These are phyloP conservation scores for Xylaria cubensis DNA, from an alignment of 495 filamentous ascomycete genomes.

Conservation along the genomic window DNA sequence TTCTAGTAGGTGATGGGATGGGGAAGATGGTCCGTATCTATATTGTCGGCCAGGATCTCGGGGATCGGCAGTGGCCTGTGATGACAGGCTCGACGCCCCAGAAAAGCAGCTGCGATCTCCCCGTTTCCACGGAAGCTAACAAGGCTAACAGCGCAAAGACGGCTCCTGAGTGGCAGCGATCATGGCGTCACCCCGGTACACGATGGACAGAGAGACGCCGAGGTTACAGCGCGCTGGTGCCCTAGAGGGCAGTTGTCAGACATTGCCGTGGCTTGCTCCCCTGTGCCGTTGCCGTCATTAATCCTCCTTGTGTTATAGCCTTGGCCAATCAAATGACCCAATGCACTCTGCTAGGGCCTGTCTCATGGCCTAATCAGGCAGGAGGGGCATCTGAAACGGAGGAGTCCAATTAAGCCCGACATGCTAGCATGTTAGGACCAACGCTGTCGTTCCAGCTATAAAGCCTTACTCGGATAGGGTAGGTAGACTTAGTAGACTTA, in stretches of 20 bases:
- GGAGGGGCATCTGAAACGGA: constrained; percentile 26
- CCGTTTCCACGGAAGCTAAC: constrained; percentile 6
- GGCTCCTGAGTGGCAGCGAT: not conserved
- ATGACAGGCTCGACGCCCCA: constrained; percentile 12
- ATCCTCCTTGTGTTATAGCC: constrained; percentile 1
- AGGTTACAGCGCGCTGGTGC: constrained; percentile 24
- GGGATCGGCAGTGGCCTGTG: constrained; percentile 23
- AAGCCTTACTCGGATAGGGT: constrained; percentile 10
- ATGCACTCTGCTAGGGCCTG: not conserved
- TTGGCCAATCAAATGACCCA: not conserved
- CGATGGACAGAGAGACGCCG: constrained; percentile 9
- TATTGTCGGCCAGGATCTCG: constrained; percentile 18
- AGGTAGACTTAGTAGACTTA: not conserved
- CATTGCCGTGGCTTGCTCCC: constrained; percentile 23
- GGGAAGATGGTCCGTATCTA: constrained; percentile 20
- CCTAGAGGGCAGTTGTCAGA: constrained; percentile 21
- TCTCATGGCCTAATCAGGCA: constrained; percentile 14
- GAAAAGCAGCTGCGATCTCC: constrained; percentile 1
- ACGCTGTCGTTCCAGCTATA: constrained; percentile 10
- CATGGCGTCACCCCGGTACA: not conserved
- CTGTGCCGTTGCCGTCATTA: constrained; percentile 23
- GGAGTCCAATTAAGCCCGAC: constrained; percentile 10
- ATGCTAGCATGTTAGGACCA: not conserved
- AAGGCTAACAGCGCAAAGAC: not conserved
- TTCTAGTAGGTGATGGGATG: constrained; percentile 26